Percentiles rank a stretch among this genome's conserved stretches.
Conservation (phyloP, 352 stramenopile genomes). For the Phytophthora fragariae region DNA sequence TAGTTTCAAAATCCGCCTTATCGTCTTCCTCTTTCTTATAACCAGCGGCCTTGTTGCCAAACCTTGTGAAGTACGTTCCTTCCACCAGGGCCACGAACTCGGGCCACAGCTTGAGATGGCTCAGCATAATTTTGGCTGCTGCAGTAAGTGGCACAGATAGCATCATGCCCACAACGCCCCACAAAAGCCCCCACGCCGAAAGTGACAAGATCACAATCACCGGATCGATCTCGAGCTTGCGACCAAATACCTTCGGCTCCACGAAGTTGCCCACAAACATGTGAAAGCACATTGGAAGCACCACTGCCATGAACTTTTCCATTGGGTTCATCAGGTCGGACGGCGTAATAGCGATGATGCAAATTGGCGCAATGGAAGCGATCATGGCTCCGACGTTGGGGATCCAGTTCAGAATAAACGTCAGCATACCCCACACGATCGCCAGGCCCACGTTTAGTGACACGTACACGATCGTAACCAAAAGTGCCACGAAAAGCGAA, state of each 20-base stretch:
- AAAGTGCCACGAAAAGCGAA: slow-evolving; percentile 86
- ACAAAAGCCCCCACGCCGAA: slow-evolving; percentile 88
- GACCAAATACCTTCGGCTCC: slow-evolving; percentile 89
- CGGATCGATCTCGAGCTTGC: slow-evolving; percentile 87
- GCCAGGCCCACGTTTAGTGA: slow-evolving; percentile 88
- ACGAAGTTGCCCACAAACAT: slow-evolving; percentile 92
- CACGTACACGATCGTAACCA: slow-evolving; percentile 92
- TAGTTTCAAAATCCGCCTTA: slow-evolving; percentile 77
- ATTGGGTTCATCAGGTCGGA: slow-evolving; percentile 88
- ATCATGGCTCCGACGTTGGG: slow-evolving; percentile 92
- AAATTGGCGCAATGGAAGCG: slow-evolving; percentile 80
- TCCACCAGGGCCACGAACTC: slow-evolving; percentile 90
- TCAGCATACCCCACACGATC: slow-evolving; percentile 90
- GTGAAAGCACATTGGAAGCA: slow-evolving; percentile 89
- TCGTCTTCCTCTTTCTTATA: slow-evolving; percentile 87
- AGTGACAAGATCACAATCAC: slow-evolving; percentile 90
- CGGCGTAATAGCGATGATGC: slow-evolving; percentile 90
- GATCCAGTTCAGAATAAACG: slow-evolving; percentile 92
- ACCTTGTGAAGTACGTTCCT: slow-evolving; percentile 86
- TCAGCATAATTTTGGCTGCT: slow-evolving; percentile 89
- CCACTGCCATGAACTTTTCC: slow-evolving; percentile 90
- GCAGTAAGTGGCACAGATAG: slow-evolving; percentile 87
- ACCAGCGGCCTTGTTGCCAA: slow-evolving; percentile 59
- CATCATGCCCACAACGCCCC: slow-evolving; percentile 91
- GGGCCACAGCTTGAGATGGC: slow-evolving; percentile 85